Conservation (phyloP, 106 monocot species). For the Dendrobium officinale region DNA sequence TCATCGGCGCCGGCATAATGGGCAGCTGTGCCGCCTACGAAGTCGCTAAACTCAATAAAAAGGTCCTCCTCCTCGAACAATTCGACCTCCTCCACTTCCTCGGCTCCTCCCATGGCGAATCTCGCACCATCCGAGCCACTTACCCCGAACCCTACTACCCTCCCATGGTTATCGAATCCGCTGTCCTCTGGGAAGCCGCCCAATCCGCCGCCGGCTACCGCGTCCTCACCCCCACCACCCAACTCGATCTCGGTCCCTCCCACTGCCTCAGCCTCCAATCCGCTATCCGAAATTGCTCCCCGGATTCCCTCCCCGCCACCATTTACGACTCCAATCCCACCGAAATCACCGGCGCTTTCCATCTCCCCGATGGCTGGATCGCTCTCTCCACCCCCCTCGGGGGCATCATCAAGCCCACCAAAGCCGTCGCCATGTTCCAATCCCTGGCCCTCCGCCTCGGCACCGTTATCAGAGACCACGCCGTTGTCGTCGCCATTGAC, state of each 20-base stretch:
- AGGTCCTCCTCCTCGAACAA: constrained; percentile 66
- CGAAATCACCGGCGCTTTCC: constrained; percentile 38
- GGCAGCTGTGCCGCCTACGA: constrained; percentile 73
- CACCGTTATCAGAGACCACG: constrained; percentile 50
- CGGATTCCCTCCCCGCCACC: constrained; percentile 13
- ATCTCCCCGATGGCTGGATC: constrained; percentile 56
- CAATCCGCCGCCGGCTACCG: constrained; percentile 62
- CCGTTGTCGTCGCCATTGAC: constrained; percentile 28
- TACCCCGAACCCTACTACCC: constrained; percentile 70
- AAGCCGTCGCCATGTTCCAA: constrained; percentile 94
- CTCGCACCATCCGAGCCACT: constrained; percentile 78
- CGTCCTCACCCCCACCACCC: constrained; percentile 54
- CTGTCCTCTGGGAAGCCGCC: constrained; percentile 50
- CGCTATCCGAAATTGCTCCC: constrained; percentile 28
- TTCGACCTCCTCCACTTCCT: constrained; percentile 90
- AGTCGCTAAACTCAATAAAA: constrained; percentile 30
- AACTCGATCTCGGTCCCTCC: constrained; percentile 68
- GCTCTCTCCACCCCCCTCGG: constrained; percentile 38
- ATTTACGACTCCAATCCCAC: constrained; percentile 7
- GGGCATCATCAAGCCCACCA: constrained; percentile 75
- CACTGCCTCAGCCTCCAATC: constrained; percentile 29
- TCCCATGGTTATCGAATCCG: constrained; percentile 39
- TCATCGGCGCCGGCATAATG: constrained; percentile 79
- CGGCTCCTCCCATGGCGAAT: constrained; percentile 96
- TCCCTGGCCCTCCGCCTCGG: constrained; percentile 40